Evolutionary conservation across 208 protist genomes (phyloP).

Genomic region (Trypanosoma cruzi): DNA sequence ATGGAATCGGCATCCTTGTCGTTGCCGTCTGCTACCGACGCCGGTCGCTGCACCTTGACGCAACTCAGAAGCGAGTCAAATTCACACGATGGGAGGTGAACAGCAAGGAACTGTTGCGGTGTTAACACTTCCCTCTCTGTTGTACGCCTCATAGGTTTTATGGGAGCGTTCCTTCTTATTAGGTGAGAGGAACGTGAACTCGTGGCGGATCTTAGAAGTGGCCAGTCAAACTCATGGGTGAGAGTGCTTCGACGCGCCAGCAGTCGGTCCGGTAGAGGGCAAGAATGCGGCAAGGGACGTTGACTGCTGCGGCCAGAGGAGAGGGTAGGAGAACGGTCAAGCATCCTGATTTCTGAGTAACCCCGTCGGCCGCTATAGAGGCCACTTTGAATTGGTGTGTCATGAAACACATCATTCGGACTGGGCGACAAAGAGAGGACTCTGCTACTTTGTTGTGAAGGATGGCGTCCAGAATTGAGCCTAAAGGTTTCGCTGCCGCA

Average conservation of each 20-base stretch:
- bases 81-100: constrained; percentile 11
- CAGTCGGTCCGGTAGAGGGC: neutral
- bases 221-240: constrained; percentile 29
- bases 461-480: too few relatives aligned
- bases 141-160: neutral
- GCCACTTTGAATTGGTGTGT: too few relatives aligned
- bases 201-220: neutral
- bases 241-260: constrained; percentile 19
- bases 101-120: constrained; percentile 2
- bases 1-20: neutral
- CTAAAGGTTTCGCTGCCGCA: too few relatives aligned
- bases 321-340: neutral
- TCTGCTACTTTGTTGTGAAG: too few relatives aligned
- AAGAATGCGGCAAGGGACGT: neutral
- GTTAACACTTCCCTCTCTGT: neutral
- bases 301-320: neutral
- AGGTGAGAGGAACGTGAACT: too few relatives aligned
- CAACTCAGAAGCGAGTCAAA: constrained; percentile 20
- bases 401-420: too few relatives aligned
- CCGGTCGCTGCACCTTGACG: neutral
- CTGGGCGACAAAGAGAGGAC: too few relatives aligned
- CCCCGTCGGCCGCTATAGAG: too few relatives aligned
- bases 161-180: too few relatives aligned
- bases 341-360: too few relatives aligned
- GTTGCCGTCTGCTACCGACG: neutral